Base-by-base conservation (phyloP, 2,329 filamentous ascomycete species). In the Incumbomyces delicatus region DNA sequence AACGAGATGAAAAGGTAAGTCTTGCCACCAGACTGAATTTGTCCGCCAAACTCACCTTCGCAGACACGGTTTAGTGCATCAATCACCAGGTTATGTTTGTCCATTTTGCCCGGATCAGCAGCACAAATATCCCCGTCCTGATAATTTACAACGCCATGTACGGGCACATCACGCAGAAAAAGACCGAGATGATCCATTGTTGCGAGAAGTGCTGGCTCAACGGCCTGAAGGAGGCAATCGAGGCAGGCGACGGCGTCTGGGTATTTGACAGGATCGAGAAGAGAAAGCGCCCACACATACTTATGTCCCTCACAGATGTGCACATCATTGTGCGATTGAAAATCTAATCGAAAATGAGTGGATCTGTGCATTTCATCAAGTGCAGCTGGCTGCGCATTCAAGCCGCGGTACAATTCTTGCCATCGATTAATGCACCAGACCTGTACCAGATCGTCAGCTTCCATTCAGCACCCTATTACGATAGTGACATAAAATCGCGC, bases 121-220 rank as follows among this genome's bases (percentile, higher is more conserved):
- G 62, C 90, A 95, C 64, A 89, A 85, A 61, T 96, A 96, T 63
- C 92, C 92, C 4, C 76, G 92, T 56, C 92, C 92, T 30, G 92
- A 98, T 64, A 96, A 96, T 71, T 70, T 98, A 47, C 90, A 95
- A 70, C 81, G 90, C 64, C 92, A 98, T 65, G 92, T 96, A 30
- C 80, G 87, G 46, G 87, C 92, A 35, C 90, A 96, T 62, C 92
- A 96, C 62, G 71, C 81, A 33, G 89, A 96, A 60, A 92, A 87
- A 63, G 81, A 85, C 61, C 90, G 88, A 64, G 88, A 95, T 56
- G 90, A 96, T 59, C 80, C 85, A 0, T 66, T 74, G 46, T 70
- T 98, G 34, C 77, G 88, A 44, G 83, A 90, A 41, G 90, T 96
- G 1, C 77, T 96, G 32, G 77, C 87, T 1, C 88, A 95, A 61